Conservation (phyloP, 768 basidiomycete species). For the Leccinum longicurvipes region DNA sequence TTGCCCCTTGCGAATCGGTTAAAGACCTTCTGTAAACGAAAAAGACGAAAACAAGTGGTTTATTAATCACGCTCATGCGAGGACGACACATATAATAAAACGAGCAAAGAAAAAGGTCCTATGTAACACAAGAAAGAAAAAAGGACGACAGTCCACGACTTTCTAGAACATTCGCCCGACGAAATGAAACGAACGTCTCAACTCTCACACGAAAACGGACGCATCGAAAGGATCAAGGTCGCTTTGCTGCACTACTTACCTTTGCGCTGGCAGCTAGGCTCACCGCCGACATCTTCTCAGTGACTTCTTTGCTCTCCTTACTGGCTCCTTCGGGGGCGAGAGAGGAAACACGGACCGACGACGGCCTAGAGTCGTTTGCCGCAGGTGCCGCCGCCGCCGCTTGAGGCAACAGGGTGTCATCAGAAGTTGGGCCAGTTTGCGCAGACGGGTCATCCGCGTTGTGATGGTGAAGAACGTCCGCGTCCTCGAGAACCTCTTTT, state of each 20-base stretch:
- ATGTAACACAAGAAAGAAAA: background rate
- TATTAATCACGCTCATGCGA: constrained; percentile 21
- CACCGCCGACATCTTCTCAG: constrained; percentile 27
- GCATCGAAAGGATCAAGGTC: constrained; percentile 11
- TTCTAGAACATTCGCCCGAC: constrained; percentile 1
- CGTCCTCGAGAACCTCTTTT: constrained; percentile 40
- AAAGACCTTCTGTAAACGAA: constrained; percentile 27
- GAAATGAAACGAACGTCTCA: background rate
- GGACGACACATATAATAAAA: constrained; percentile 3
- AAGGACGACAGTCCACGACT: background rate
- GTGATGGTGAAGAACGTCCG: constrained; percentile 49
- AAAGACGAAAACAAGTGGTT: constrained; percentile 4
- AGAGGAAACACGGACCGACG: constrained; percentile 3
- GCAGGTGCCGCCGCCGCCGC: constrained; percentile 1
- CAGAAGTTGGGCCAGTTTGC: background rate
- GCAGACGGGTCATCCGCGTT: constrained; percentile 20
- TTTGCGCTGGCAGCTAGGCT: constrained; percentile 31
- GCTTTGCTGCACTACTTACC: constrained; percentile 21
- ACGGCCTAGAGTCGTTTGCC: background rate
- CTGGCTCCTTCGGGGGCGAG: constrained; percentile 1
- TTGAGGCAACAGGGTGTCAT: background rate
- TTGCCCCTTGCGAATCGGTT: constrained; percentile 21
- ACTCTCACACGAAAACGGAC: background rate
- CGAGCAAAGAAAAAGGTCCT: background rate
- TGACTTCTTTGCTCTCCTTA: constrained; percentile 24